A percentile compares a stretch with the other conserved stretches of the same genome.
These are phyloP conservation scores for Onygenales sp. DNA, from an alignment of 2,329 filamentous ascomycete genomes.

Conservation along the genomic window DNA sequence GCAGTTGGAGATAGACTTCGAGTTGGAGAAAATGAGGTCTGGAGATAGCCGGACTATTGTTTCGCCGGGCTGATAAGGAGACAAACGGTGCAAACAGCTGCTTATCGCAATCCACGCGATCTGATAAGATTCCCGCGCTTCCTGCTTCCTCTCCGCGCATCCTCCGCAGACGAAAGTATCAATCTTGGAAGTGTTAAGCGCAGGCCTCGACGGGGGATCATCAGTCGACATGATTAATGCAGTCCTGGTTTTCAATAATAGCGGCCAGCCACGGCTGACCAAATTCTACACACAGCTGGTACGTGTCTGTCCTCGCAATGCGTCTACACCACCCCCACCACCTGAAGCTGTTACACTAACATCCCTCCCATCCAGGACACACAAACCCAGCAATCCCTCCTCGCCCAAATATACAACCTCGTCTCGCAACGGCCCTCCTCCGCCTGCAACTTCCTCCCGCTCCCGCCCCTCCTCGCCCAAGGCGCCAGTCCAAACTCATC, in stretches of 20 bases:
- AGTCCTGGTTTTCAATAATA: conserved; percentile 96
- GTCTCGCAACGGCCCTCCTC: conserved; percentile 85
- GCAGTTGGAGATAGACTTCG: too few species aligned
- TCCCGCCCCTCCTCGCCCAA: conserved; percentile 53
- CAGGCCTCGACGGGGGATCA: background rate
- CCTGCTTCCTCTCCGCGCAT: background rate
- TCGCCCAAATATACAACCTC: conserved; percentile 93
- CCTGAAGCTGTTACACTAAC: background rate
- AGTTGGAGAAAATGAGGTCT: background rate
- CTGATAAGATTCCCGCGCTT: background rate
- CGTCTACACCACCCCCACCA: background rate
- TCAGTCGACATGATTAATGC: conserved; percentile 78
- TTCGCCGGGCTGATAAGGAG: background rate
- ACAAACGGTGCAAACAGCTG: background rate
- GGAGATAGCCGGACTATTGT: background rate
- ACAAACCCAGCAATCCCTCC: conserved; percentile 89
- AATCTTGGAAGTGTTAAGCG: too few species aligned
- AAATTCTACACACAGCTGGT: conserved; percentile 99
- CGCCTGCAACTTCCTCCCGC: conserved; percentile 94
- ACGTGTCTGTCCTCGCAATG: conserved; percentile 11
- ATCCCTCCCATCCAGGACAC: conserved; percentile 59
- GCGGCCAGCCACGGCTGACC: conserved; percentile 88
- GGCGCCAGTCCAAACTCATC: conserved; percentile 38
- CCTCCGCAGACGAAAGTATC: too few species aligned
- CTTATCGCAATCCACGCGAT: background rate